Percentiles rank a stretch among this genome's conserved stretches.
These are phyloP conservation scores for Ilex asprella DNA, from an alignment of 257 asterid genomes.

Conservation along the genomic window DNA sequence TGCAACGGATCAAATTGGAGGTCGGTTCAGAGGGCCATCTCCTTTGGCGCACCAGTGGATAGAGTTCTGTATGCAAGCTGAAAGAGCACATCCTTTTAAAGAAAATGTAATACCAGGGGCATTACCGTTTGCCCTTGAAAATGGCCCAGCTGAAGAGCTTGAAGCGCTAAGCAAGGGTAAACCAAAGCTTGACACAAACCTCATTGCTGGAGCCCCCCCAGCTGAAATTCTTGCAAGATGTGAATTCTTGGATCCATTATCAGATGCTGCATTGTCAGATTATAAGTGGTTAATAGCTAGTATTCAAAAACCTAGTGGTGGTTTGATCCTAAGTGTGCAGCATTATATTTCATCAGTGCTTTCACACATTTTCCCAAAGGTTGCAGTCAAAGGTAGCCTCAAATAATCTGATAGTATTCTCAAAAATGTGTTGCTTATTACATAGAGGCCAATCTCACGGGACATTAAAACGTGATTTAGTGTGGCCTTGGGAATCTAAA, in stretches of 20 bases:
- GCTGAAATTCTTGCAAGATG: slow-evolving; percentile 61
- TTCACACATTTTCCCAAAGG: slow-evolving; percentile 21
- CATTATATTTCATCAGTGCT: slow-evolving; percentile 18
- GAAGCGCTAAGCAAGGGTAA: slow-evolving; percentile 25
- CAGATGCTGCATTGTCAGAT: slow-evolving; percentile 53
- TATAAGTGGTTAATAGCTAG: slow-evolving; percentile 53
- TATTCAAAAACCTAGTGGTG: slow-evolving; percentile 32
- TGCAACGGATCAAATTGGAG: slow-evolving; percentile 55
- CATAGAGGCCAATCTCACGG: no score
- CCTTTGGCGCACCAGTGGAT: slow-evolving; percentile 81
- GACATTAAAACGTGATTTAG: no score
- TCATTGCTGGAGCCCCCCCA: slow-evolving; percentile 54
- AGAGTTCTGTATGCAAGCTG: slow-evolving; percentile 75
- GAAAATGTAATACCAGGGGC: slow-evolving; percentile 66
- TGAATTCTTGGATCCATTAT: slow-evolving; percentile 75
- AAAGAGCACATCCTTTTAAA: slow-evolving; percentile 57
- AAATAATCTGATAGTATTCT: background rate
- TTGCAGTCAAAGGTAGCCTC: slow-evolving; percentile 29
- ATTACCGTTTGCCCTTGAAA: slow-evolving; percentile 52
- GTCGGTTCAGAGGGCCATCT: slow-evolving; percentile 82
- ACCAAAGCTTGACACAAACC: slow-evolving; percentile 77
- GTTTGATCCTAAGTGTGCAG: slow-evolving; percentile 22
- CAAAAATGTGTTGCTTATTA: no score
- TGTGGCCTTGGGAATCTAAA: no score
- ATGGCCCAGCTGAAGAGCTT: slow-evolving; percentile 22